These are phyloP conservation scores for Boletus tylopilopsis DNA, from an alignment of 768 basidiomycete species.

Conservation along the genomic window DNA sequence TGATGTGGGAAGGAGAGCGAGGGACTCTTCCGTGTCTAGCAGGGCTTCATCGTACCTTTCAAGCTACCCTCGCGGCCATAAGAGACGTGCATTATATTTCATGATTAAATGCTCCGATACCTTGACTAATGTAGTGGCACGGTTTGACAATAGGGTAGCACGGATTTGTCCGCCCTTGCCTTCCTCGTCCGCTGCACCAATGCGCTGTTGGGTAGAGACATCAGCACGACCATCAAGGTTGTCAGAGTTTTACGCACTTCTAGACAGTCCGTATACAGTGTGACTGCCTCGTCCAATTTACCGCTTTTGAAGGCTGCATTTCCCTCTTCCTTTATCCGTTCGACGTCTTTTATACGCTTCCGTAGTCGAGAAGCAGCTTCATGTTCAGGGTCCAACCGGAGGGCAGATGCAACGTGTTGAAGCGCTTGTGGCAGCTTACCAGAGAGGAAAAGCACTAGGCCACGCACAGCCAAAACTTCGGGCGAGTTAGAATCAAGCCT, in stretches of 20 bases:
- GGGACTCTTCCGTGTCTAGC: slow-evolving; percentile 63
- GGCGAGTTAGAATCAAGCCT: slow-evolving; percentile 71
- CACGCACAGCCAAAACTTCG: slow-evolving; percentile 74
- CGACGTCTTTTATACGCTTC: slow-evolving; percentile 78
- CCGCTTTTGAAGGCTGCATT: slow-evolving; percentile 70
- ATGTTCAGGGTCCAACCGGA: slow-evolving; percentile 77
- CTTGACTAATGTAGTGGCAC: slow-evolving; percentile 79
- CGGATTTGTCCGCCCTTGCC: slow-evolving; percentile 78
- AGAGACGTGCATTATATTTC: background rate
- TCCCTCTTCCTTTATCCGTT: slow-evolving; percentile 81
- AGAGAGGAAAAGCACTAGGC: slow-evolving; percentile 71
- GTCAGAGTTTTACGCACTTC: slow-evolving; percentile 41
- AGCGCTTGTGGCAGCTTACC: slow-evolving; percentile 69
- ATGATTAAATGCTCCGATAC: slow-evolving; percentile 30
- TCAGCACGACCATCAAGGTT: background rate
- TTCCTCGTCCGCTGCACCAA: slow-evolving; percentile 67
- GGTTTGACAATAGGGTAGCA: slow-evolving; percentile 76
- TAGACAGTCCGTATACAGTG: slow-evolving; percentile 68
- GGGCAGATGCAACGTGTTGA: slow-evolving; percentile 65
- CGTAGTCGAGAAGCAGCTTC: slow-evolving; percentile 66
- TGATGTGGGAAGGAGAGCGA: slow-evolving; percentile 56
- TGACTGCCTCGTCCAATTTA: slow-evolving; percentile 56
- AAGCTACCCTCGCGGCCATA: slow-evolving; percentile 40
- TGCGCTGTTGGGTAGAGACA: slow-evolving; percentile 39
- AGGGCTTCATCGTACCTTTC: slow-evolving; percentile 66